Evolutionary conservation across 805 yeast genomes (phyloP).

Genomic region (Priceomyces fermenticarens): DNA sequence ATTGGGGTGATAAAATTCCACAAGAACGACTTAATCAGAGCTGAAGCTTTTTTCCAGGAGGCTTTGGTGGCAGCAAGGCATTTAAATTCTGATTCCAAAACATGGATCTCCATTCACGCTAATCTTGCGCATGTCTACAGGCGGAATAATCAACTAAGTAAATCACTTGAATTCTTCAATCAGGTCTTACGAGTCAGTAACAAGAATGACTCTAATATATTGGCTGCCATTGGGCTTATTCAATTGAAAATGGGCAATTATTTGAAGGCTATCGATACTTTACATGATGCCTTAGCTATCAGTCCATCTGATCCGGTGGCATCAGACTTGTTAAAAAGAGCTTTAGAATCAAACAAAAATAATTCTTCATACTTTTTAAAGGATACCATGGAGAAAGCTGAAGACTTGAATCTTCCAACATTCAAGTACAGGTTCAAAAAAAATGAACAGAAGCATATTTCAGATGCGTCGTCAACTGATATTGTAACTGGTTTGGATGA

Average conservation of each 20-base stretch:
- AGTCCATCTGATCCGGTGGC: slow-evolving; percentile 83
- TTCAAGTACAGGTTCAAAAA: slow-evolving; percentile 16
- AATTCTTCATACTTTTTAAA: slow-evolving; percentile 22
- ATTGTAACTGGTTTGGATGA: too few relatives aligned
- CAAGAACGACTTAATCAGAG: slow-evolving; percentile 59
- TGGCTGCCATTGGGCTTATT: slow-evolving; percentile 82
- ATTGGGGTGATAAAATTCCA: slow-evolving; percentile 90
- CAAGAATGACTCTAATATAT: slow-evolving; percentile 65
- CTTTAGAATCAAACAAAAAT: slow-evolving; percentile 57
- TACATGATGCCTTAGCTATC: slow-evolving; percentile 80
- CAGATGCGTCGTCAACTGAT: too few relatives aligned
- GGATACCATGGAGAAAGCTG: slow-evolving; percentile 16
- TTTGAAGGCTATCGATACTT: slow-evolving; percentile 65
- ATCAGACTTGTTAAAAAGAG: slow-evolving; percentile 73
- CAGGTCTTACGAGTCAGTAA: slow-evolving; percentile 69
- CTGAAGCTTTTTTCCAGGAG: slow-evolving; percentile 66
- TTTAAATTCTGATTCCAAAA: slow-evolving; percentile 72
- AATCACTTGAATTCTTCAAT: slow-evolving; percentile 72
- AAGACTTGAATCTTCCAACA: slow-evolving; percentile 23
- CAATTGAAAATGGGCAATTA: slow-evolving; percentile 65
- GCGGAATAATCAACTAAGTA: slow-evolving; percentile 54
- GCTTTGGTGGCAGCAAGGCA: slow-evolving; percentile 69
- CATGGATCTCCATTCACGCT: slow-evolving; percentile 81
- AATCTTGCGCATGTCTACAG: slow-evolving; percentile 89
- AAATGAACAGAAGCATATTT: neutral